phyloP scores from a whole-genome alignment of 1,139 yeast species.

The Suhomyces coccinellae region DNA sequence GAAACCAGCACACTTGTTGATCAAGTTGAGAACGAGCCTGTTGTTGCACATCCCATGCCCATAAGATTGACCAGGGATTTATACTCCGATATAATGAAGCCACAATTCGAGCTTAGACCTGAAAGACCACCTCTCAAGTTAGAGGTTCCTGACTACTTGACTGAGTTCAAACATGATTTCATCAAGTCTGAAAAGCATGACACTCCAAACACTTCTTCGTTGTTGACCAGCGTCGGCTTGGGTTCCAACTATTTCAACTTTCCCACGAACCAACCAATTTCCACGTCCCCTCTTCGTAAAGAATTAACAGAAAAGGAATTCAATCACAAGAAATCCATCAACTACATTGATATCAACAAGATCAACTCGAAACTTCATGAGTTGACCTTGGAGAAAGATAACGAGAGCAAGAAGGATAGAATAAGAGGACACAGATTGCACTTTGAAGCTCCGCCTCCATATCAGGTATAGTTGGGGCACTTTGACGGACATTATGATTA shows the following conservation, averaged over 20 bases:
- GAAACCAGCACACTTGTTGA: constrained; percentile 20
- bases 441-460: constrained; percentile 19
- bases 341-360: constrained; percentile 36
- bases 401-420: constrained; percentile 1
- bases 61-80: constrained; percentile 21
- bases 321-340: constrained; percentile 29
- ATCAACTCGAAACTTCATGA: constrained; percentile 24
- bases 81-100: constrained; percentile 16
- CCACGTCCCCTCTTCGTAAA: constrained; percentile 25
- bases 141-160: constrained; percentile 5
- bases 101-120: constrained; percentile 7
- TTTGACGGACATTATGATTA: constrained; percentile 4
- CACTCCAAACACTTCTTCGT: constrained; percentile 11
- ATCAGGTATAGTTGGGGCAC: constrained; percentile 5
- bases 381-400: constrained; percentile 14
- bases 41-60: constrained; percentile 30
- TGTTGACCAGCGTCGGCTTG: constrained; percentile 33
- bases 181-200: constrained; percentile 8
- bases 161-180: constrained; percentile 5
- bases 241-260: constrained; percentile 40
- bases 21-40: constrained; percentile 3
- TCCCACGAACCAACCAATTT: constrained; percentile 23
- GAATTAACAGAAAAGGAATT: constrained; percentile 15
- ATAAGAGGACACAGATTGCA: background rate
- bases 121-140: constrained; percentile 1